A percentile compares a stretch with the other conserved stretches of the same genome.
phyloP scores from a whole-genome alignment of 2,329 filamentous ascomycete species.

The Aureobasidium sp. region DNA sequence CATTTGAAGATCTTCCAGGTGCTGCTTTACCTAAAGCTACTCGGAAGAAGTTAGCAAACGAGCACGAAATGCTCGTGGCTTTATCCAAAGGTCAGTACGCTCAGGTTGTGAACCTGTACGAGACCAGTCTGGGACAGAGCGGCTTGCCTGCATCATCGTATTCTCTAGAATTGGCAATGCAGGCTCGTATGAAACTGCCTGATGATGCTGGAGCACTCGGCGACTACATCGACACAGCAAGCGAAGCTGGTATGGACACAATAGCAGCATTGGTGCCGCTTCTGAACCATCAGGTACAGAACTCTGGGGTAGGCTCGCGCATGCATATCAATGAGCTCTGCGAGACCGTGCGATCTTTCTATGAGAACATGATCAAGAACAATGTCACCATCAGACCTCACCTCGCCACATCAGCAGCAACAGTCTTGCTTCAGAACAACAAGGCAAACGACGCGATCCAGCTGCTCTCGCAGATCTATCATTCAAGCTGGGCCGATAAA shows the following conservation, averaged over 20 bases:
- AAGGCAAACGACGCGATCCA: slow-evolving; percentile 23
- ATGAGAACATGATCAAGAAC: slow-evolving; percentile 25
- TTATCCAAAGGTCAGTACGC: slow-evolving; percentile 21
- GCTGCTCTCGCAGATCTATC: slow-evolving; percentile 25
- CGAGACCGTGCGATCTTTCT: slow-evolving; percentile 24
- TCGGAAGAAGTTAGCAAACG: neutral
- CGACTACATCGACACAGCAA: slow-evolving; percentile 22
- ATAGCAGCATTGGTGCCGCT: slow-evolving; percentile 24
- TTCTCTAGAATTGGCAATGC: slow-evolving; percentile 26
- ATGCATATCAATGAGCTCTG: slow-evolving; percentile 17
- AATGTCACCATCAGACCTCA: slow-evolving; percentile 24
- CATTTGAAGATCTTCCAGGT: neutral
- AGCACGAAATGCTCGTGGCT: slow-evolving; percentile 24
- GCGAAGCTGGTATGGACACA: slow-evolving; percentile 26
- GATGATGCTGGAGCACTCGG: slow-evolving; percentile 19
- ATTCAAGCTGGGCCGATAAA: slow-evolving; percentile 21
- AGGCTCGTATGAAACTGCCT: slow-evolving; percentile 19
- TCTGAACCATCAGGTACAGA: slow-evolving; percentile 24
- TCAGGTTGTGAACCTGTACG: slow-evolving; percentile 24
- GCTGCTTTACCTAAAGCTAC: neutral
- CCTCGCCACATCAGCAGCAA: slow-evolving; percentile 26
- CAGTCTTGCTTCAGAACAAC: slow-evolving; percentile 24
- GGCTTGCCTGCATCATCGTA: slow-evolving; percentile 24
- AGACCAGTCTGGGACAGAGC: slow-evolving; percentile 17
- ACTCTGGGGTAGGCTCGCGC: slow-evolving; percentile 17